Evolutionary conservation across 345 rosid species (phyloP), one percentile per base, ranked within the genome.

Genomic region (Kernera saxatilis): DNA sequence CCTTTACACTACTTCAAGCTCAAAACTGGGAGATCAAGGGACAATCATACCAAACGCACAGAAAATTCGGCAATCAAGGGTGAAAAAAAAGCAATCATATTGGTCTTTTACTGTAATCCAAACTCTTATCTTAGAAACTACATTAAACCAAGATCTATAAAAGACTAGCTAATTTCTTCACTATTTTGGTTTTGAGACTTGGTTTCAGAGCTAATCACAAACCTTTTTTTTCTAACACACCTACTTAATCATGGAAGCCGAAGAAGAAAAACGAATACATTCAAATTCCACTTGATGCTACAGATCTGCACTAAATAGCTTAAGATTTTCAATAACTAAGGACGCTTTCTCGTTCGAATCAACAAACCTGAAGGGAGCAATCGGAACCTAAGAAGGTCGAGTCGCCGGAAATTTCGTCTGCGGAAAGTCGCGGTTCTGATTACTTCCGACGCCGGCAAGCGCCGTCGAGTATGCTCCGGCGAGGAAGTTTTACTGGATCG

Each of bases 281-380:
- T 37, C 15, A 37, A 37, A 12, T 37, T 37, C n/a, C 41, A 12
- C 12, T 37, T 36, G 14, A 10, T 2, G 40, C 11, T 37, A 37
- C 41, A 37, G 37, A 32, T 32, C 36, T n/a, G n/a, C n/a, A n/a
- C n/a, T n/a, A n/a, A n/a, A n/a, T n/a, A n/a, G n/a, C n/a, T n/a
- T n/a, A n/a, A n/a, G n/a, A n/a, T n/a, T n/a, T n/a, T n/a, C n/a
- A n/a, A n/a, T n/a, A n/a, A n/a, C n/a, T n/a, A n/a, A n/a, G 27
- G 27, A 22, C 54, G 15, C 15, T 14, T 23, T 25, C 32, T 13
- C 17, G 32, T 51, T 18, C 17, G 18, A 51, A 25, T 51, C 56
- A 19, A 53, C 30, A 4, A 19, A 89, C 93, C 88, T 85, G 85
- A 40, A 71, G 83, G 80, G 87, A 86, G 67, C 93, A 90, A 37